Base-by-base conservation (phyloP, 139 green algal species). In the Chlamydomonas schloesseri region DNA sequence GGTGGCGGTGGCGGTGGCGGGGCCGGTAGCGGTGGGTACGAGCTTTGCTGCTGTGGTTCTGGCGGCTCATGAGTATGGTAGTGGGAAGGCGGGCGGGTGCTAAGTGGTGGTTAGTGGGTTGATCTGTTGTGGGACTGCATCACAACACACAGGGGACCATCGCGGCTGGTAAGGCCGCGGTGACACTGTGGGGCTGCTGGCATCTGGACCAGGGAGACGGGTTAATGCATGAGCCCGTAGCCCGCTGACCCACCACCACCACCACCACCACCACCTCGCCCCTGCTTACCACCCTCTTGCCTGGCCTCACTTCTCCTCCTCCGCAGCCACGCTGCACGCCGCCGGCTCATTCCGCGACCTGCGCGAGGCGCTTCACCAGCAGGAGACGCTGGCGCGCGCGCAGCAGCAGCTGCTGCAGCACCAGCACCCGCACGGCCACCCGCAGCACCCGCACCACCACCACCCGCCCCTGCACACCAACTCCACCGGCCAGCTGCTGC, bases 301-400 rank as follows among this genome's bases (percentile, higher is more conserved):
- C 14, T 62, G 57, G 33, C 76, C 58, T 29, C 58, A 17, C 55
- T 3, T n/a, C 31, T 68, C 34, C 26, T 57, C 33, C 33, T 28
- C 60, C 31, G 0, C 83, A 73, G 72, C 31, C 62, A 75, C 83
- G 6, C 11, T 81, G 3, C 73, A 81, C 64, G 33, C 68, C 31
- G 83, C 73, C 46, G 46, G 46, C 31, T 68, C 62, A 36, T 31
- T 69, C 18, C 74, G 73, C 14, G 74, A 82, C 73, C 69, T 87
- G 14, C 81, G 81, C 28, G 81, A 83, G 73, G 72, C 73, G 46
- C 83, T 83, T 31, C 83, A 88, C 69, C 62, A 83, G 50, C 83
- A 83, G 65, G 72, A 88, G 73, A 62, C 73, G n/a, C 8, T 50
- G 3, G 83, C 73, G 18, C 83, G 74, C 23, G 26, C 15, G 5